Evolutionary conservation across 2,329 filamentous ascomycete genomes (phyloP), one percentile per base, ranked within the genome.

Genomic region (Verticillium longisporum): DNA sequence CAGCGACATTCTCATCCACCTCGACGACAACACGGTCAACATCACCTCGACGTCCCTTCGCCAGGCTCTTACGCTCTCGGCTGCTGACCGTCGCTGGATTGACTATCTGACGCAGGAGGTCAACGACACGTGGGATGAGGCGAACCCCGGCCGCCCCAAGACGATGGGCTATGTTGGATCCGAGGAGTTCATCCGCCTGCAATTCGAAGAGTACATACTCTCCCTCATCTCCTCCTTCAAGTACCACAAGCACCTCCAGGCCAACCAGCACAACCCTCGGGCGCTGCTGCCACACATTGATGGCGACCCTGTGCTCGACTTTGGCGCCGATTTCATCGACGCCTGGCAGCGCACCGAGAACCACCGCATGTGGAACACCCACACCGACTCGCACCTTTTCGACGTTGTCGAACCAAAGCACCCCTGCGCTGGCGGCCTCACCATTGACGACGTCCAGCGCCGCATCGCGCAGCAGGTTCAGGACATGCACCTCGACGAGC

Each of bases 131-230:
- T 99, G 95, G 95, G 95, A 99, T 71, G 92, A 97, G 53, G 80
- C 87, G 4, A 94, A 98, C 69, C 95, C 95, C 0, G 86, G 87
- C 64, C 84, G 91, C 56, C 95, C 95, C n/a, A 97, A 92, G 69
- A 96, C 92, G 2, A 88, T 97, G 80, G 93, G 93, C 34, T 99
- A 97, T 70, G 88, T 92, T 41, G 95, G 95, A 34, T 97, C 92
- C 64, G 95, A 99, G 76, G 95, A 98, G 72, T 97, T 97, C 70
- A 99, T 99, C 68, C 87, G 95, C 34, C 85, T 97, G 50, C 94
- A 98, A 70, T 99, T 99, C 65, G 95, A 99, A 75, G 93, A 97
- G 70, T 99, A 99, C 71, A 83, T 99, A 6, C 83, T 98, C 31
- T 91, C 92, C 0, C 83, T 99, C 64, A 85, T 98, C 54, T 91